phyloP scores from a whole-genome alignment of 2,329 filamentous ascomycete genomes.

The Cadophora luteo-olivacea region DNA sequence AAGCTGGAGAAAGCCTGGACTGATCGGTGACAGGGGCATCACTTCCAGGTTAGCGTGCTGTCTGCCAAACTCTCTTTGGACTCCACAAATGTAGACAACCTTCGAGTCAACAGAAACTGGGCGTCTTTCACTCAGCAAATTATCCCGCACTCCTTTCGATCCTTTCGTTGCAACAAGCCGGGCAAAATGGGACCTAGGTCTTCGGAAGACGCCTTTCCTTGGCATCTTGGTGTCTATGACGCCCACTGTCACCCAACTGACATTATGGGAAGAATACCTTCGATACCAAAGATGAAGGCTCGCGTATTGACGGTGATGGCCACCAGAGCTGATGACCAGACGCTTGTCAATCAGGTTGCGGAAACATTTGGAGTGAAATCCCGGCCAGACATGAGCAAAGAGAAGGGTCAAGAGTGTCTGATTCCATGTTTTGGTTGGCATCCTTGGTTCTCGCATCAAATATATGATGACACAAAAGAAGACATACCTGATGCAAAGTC shows the following conservation, averaged over 20 bases:
- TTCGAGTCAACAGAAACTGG: conserved; percentile 1
- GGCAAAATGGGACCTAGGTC: conserved; percentile 11
- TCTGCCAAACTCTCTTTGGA: conserved; percentile 4
- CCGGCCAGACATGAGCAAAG: conserved; percentile 38
- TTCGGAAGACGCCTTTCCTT: conserved; percentile 58
- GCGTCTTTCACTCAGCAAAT: background rate
- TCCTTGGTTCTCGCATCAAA: conserved; percentile 83
- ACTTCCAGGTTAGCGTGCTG: background rate
- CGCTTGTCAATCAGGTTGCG: conserved; percentile 70
- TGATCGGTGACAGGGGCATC: background rate
- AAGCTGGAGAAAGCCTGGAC: conserved; percentile 14
- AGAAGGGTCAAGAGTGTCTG: conserved; percentile 49
- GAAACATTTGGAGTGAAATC: conserved; percentile 56
- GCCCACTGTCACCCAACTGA: conserved; percentile 88
- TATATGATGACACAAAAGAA: conserved; percentile 65
- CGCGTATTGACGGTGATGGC: conserved; percentile 76
- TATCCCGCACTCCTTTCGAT: background rate
- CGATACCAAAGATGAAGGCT: conserved; percentile 70
- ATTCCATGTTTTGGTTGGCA: conserved; percentile 87
- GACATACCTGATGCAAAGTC: conserved; percentile 23
- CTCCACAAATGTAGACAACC: background rate
- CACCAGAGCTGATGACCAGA: conserved; percentile 76
- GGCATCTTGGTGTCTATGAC: conserved; percentile 75
- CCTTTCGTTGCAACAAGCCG: background rate
- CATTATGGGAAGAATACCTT: conserved; percentile 66